Conservation (phyloP, 306 rosid genomes). For the Inga leiocalycina region DNA sequence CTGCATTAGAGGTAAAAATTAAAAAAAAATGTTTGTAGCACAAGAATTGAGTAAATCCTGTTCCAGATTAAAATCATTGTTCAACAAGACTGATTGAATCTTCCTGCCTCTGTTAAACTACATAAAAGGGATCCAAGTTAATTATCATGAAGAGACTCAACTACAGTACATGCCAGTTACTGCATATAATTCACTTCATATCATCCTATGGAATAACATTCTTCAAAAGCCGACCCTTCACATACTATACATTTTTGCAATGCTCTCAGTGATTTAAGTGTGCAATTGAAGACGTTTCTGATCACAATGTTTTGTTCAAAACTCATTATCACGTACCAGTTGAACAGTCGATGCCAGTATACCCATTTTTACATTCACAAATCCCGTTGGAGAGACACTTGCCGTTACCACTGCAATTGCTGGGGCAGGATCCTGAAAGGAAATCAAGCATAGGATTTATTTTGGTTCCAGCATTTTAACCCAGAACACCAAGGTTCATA, state of each 20-base stretch:
- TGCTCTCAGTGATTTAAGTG: neutral
- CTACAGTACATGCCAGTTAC: slow-evolving; percentile 6
- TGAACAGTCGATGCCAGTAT: slow-evolving; percentile 82
- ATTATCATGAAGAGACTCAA: slow-evolving; percentile 19
- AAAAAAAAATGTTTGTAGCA: neutral
- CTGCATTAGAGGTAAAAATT: slow-evolving; percentile 44
- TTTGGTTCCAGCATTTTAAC: neutral
- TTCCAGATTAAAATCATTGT: neutral
- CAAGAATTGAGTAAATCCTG: slow-evolving; percentile 1
- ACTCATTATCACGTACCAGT: slow-evolving; percentile 55
- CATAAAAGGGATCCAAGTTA: neutral
- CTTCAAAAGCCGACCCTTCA: neutral
- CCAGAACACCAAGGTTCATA: neutral
- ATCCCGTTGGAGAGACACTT: slow-evolving; percentile 75
- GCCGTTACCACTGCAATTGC: slow-evolving; percentile 69
- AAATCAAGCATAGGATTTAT: neutral
- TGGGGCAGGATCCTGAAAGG: slow-evolving; percentile 74
- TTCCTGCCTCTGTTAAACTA: neutral
- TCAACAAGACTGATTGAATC: slow-evolving; percentile 9
- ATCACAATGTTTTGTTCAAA: slow-evolving; percentile 13
- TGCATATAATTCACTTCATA: neutral
- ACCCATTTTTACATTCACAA: slow-evolving; percentile 80
- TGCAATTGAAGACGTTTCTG: neutral
- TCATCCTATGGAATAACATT: neutral
- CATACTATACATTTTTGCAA: neutral